These are phyloP conservation scores for Puccinia hordei DNA, from an alignment of 1,284 basidiomycete species.

Conservation along the genomic window DNA sequence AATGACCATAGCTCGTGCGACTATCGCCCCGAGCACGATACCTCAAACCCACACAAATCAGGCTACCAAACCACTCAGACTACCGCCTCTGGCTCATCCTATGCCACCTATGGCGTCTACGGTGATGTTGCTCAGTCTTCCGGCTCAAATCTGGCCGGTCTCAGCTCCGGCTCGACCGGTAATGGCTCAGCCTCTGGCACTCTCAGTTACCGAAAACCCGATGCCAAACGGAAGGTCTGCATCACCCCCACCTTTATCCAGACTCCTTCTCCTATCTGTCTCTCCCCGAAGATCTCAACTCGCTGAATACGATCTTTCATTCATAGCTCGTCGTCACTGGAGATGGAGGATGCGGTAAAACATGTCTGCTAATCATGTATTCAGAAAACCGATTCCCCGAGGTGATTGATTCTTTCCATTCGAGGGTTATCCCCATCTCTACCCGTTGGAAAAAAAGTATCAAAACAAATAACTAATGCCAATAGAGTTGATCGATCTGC, in stretches of 20 bases:
- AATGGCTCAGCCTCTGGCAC: not conserved
- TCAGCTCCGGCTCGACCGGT: not conserved
- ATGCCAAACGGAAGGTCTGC: conserved; percentile 49
- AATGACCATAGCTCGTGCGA: conserved; percentile 31
- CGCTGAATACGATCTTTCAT: not conserved
- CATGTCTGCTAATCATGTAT: conserved; percentile 85
- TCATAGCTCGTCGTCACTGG: conserved; percentile 55
- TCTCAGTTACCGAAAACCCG: conserved; percentile 45
- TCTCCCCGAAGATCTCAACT: not conserved
- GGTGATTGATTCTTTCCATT: conserved; percentile 64
- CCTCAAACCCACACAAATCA: conserved; percentile 18
- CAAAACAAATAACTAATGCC: not conserved
- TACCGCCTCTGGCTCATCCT: conserved; percentile 50
- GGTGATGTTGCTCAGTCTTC: conserved; percentile 47
- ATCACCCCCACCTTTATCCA: not conserved
- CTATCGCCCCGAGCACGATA: conserved; percentile 47
- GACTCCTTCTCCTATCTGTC: not conserved
- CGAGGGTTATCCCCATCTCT: conserved; percentile 49
- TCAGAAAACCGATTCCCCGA: conserved; percentile 97
- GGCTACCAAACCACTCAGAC: conserved; percentile 51
- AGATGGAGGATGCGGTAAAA: conserved; percentile 80
- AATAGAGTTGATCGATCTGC: conserved; percentile 9
- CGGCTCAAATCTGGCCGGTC: conserved; percentile 32
- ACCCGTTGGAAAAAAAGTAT: no score
- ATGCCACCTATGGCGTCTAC: conserved; percentile 49